Conservation (phyloP, 371 early-diverging fungal genomes). For the Syncephalis fuscata region DNA sequence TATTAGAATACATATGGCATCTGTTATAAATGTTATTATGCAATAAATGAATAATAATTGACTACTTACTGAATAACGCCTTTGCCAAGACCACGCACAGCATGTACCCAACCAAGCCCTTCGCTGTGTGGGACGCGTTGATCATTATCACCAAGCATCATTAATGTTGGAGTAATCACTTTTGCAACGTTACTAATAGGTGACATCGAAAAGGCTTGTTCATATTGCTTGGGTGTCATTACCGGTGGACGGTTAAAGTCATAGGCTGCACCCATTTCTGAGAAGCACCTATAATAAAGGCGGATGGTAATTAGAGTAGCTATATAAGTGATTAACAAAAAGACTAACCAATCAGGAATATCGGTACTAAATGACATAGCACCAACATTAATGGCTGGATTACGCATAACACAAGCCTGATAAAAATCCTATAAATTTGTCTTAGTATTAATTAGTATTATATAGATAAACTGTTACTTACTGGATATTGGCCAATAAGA, state of each 20-base stretch:
- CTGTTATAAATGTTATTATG: slow-evolving; percentile 7
- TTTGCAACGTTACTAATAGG: slow-evolving; percentile 26
- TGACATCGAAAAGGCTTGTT: slow-evolving; percentile 24
- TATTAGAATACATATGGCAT: slow-evolving; percentile 33
- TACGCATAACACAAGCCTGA: slow-evolving; percentile 38
- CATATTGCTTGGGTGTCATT: slow-evolving; percentile 25
- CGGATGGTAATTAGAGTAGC: too few species aligned
- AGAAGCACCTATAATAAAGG: slow-evolving; percentile 14
- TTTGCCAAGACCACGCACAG: slow-evolving; percentile 11
- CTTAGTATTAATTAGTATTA: background rate
- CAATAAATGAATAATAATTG: background rate
- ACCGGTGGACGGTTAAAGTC: slow-evolving; percentile 18
- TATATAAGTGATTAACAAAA: too few species aligned
- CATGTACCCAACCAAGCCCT: slow-evolving; percentile 21
- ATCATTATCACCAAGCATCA: slow-evolving; percentile 43
- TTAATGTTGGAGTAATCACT: slow-evolving; percentile 37
- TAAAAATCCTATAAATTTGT: slow-evolving; percentile 29
- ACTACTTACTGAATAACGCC: slow-evolving; percentile 3
- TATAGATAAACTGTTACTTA: too few species aligned
- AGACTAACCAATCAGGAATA: slow-evolving; percentile 55
- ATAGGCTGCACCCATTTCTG: slow-evolving; percentile 28
- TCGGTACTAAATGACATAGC: slow-evolving; percentile 35
- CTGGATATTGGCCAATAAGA: slow-evolving; percentile 30
- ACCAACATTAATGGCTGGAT: slow-evolving; percentile 56
- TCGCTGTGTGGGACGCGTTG: slow-evolving; percentile 52